Evolutionary conservation across 495 filamentous ascomycete species (phyloP).

Genomic region (Podospora anserina): DNA sequence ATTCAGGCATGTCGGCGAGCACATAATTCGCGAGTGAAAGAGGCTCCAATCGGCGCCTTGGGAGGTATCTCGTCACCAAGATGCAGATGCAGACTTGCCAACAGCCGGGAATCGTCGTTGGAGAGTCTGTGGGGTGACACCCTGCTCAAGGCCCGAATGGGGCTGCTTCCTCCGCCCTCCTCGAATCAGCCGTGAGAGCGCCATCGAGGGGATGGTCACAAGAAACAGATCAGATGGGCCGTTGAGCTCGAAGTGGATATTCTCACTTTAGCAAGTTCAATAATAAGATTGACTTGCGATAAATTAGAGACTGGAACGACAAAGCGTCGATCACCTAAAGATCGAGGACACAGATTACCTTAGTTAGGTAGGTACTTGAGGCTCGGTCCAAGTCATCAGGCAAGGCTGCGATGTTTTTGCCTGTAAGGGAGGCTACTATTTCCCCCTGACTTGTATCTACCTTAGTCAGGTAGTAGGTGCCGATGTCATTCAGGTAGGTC

Average conservation of each 20-base stretch:
- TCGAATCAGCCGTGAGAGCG: constrained; percentile 17
- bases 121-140: constrained; percentile 6
- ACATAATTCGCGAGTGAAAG: neutral
- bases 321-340: too few species aligned
- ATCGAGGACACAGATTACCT: too few species aligned
- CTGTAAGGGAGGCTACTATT: too few species aligned
- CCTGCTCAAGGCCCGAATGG: constrained; percentile 9
- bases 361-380: too few species aligned
- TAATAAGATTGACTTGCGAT: too few species aligned
- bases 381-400: too few species aligned
- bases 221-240: neutral
- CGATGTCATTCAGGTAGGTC: too few species aligned
- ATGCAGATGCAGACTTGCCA: constrained; percentile 6
- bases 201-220: neutral
- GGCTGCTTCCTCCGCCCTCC: constrained; percentile 20
- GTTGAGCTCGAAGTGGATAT: neutral
- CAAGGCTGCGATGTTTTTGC: too few species aligned
- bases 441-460: too few species aligned
- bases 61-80: neutral
- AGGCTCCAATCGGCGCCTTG: neutral
- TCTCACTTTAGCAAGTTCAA: neutral
- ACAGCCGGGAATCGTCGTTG: constrained; percentile 15
- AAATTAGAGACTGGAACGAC: too few species aligned
- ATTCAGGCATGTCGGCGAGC: neutral
- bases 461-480: too few species aligned